Percentiles rank a stretch among this genome's conserved stretches.
Evolutionary conservation across 1,284 basidiomycete genomes (phyloP).

Genomic region (Naganishia sp.): DNA sequence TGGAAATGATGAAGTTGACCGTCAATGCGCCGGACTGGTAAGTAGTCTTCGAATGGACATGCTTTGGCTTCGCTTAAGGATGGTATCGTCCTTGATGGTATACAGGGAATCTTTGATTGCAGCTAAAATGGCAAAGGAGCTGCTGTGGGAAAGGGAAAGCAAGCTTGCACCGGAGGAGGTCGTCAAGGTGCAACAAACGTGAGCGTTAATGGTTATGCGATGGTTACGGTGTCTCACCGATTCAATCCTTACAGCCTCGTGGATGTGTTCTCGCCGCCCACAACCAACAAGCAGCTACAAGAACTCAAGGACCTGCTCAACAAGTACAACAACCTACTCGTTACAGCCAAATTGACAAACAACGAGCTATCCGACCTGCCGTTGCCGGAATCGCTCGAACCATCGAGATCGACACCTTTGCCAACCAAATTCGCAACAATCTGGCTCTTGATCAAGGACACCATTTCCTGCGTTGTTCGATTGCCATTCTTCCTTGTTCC

Average conservation of each 20-base stretch:
- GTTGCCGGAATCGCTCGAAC: slow-evolving; percentile 72
- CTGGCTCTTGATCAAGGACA: slow-evolving; percentile 73
- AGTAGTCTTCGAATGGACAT: slow-evolving; percentile 36
- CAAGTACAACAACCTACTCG: slow-evolving; percentile 82
- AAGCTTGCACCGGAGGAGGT: slow-evolving; percentile 76
- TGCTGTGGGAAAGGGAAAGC: slow-evolving; percentile 78
- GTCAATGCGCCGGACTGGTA: slow-evolving; percentile 93
- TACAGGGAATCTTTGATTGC: slow-evolving; percentile 79
- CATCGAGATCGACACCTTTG: slow-evolving; percentile 66
- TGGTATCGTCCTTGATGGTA: not conserved
- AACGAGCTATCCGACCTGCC: slow-evolving; percentile 71
- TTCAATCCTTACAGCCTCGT: slow-evolving; percentile 61
- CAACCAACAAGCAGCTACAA: slow-evolving; percentile 62
- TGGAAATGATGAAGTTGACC: slow-evolving; percentile 70
- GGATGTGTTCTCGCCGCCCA: slow-evolving; percentile 73
- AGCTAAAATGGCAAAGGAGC: slow-evolving; percentile 82
- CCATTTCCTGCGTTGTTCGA: slow-evolving; percentile 66
- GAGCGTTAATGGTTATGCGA: slow-evolving; percentile 45
- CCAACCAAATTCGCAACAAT: slow-evolving; percentile 79
- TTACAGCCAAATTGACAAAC: slow-evolving; percentile 77
- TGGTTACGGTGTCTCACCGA: not conserved
- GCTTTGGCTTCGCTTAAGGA: not conserved
- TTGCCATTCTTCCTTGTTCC: slow-evolving; percentile 87
- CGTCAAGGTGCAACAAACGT: slow-evolving; percentile 85
- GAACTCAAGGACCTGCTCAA: slow-evolving; percentile 69